Conservation (phyloP, 768 basidiomycete genomes). For the Xanthoconium purpureum region DNA sequence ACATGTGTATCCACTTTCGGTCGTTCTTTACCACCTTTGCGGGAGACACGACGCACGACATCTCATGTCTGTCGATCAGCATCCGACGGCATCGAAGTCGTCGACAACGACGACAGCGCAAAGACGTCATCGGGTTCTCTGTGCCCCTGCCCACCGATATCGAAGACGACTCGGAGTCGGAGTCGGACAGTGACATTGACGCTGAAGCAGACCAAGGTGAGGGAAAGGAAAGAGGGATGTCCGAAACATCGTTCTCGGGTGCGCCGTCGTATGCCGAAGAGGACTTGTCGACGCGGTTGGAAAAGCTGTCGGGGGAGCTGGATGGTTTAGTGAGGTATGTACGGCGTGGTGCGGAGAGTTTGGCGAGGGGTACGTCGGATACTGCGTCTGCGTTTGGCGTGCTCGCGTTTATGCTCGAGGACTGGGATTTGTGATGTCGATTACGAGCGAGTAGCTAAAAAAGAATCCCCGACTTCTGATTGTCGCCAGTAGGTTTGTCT, state of each 20-base stretch:
- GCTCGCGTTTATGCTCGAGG: conserved; percentile 73
- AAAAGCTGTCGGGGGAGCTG: conserved; percentile 65
- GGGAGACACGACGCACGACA: conserved; percentile 60
- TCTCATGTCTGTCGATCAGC: conserved; percentile 46
- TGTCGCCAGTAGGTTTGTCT: too few relatives aligned
- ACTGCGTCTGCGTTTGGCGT: conserved; percentile 64
- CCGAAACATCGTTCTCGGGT: conserved; percentile 42
- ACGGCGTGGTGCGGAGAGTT: conserved; percentile 63
- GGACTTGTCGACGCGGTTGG: conserved; percentile 48
- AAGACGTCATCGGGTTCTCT: conserved; percentile 62
- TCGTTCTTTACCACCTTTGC: conserved; percentile 58
- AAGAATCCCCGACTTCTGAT: too few relatives aligned
- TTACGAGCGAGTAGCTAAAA: too few relatives aligned
- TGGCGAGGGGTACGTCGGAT: conserved; percentile 60
- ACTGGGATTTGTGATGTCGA: conserved; percentile 55
- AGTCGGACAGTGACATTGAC: conserved; percentile 36
- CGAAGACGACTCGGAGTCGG: conserved; percentile 35
- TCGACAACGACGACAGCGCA: conserved; percentile 51
- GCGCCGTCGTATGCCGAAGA: conserved; percentile 42
- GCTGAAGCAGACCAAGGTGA: conserved; percentile 16
- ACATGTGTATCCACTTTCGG: conserved; percentile 71
- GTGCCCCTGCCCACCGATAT: conserved; percentile 29
- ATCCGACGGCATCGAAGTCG: conserved; percentile 62
- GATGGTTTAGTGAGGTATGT: conserved; percentile 71
- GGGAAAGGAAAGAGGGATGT: neutral